Evolutionary conservation across 768 basidiomycete genomes (phyloP), one percentile per base, ranked within the genome.

Genomic region (Rhodotorula sphaerocarpa): DNA sequence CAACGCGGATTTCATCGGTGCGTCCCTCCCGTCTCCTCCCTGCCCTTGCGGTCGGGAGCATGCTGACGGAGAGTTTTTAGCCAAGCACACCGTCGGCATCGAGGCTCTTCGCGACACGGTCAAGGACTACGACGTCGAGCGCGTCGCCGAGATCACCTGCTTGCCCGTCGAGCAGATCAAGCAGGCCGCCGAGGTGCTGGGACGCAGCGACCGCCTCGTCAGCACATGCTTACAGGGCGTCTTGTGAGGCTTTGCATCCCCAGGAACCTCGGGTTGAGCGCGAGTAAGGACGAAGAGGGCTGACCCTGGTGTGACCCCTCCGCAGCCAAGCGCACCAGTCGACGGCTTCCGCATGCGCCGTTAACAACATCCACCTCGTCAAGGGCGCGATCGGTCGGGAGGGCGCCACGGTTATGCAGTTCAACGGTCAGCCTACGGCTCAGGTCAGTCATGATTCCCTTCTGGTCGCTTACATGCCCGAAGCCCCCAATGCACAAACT

Each of bases 341-440:
- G 16, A 68, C 67, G 3, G 66, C 70, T 10, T 57, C 66, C 18
- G 70, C 66, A 10, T 65, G 63, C 41, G 59, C 55, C 31, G 43
- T 70, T 55, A 70, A 70, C 66, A 70, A 70, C 61, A 67, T 70
- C 59, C 54, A 65, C 44, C 51, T 70, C 18, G 36, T 61, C 31
- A 63, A 63, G 41, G 70, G 70, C 34, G 61, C 56, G 11, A 67
- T 70, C 41, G 70, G 70, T 23, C 60, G 51, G 33, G 63, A 59
- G 3, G 70, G 70, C 28, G 59, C 63, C 6, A 62, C 56, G 31
- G 67, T 70, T 3, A 44, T 51, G 23, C 56, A 70, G 62, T 68
- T 70, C 66, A 70, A 70, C 46, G 70, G 70, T 2, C 70, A 70
- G 56, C 70, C 70, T 3, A 70, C 70, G 4, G 70, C 70, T 16